A percentile compares a stretch with the other conserved stretches of the same genome.
phyloP scores from a whole-genome alignment of 192 early-diverging fungal genomes.

The Linnemannia zychae region DNA sequence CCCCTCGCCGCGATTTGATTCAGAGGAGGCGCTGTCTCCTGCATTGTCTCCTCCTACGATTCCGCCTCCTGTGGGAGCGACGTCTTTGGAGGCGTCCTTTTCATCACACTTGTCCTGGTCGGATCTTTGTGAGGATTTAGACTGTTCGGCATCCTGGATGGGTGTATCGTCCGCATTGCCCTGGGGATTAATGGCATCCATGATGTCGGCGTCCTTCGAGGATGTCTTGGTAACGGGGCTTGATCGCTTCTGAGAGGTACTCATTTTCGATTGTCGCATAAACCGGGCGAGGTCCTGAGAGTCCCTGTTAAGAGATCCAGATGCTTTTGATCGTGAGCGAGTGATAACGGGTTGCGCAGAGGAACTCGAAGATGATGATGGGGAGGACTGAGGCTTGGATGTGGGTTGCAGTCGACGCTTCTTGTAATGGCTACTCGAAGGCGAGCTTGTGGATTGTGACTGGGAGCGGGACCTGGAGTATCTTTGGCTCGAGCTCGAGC shows the following conservation, averaged over 20 bases:
- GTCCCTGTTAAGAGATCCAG: conserved; percentile 11
- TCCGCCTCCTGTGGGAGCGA: background rate
- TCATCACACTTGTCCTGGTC: background rate
- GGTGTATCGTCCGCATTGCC: background rate
- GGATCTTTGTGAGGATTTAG: background rate
- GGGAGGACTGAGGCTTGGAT: background rate
- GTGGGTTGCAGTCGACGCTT: conserved; percentile 15
- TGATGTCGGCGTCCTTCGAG: background rate
- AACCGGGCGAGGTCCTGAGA: conserved; percentile 24
- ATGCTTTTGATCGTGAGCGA: conserved; percentile 25
- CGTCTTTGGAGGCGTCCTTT: background rate
- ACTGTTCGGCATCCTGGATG: background rate
- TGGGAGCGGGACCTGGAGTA: background rate
- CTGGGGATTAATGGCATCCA: background rate
- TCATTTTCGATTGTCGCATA: conserved; percentile 51
- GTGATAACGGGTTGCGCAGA: conserved; percentile 11
- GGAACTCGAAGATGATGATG: background rate
- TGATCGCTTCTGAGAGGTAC: conserved; percentile 50
- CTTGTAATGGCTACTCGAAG: conserved; percentile 11
- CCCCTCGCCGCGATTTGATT: background rate
- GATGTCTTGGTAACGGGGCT: conserved; percentile 19
- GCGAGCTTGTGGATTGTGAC: background rate
- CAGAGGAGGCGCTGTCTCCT: background rate
- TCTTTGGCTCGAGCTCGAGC: conserved; percentile 9
- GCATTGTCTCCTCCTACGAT: background rate